Conservation (phyloP, 176 grass and related monocot species). For the Coix lacrymajobi region DNA sequence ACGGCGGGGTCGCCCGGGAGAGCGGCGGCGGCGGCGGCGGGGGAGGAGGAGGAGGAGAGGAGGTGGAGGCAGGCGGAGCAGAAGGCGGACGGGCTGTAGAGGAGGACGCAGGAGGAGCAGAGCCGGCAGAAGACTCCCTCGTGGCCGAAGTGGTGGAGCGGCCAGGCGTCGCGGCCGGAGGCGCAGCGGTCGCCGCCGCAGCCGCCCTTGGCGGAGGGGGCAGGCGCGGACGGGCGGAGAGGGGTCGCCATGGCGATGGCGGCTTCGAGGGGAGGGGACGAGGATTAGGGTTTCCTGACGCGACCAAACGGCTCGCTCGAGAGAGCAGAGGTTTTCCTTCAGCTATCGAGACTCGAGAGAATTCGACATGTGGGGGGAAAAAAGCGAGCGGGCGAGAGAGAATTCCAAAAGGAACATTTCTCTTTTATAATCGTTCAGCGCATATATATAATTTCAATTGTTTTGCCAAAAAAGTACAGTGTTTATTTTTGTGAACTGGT, state of each 20-base stretch:
- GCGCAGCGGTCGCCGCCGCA: conserved; percentile 72
- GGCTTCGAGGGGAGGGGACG: not conserved
- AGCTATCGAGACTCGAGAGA: not conserved
- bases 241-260: conserved; percentile 26
- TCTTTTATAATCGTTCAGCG: no score
- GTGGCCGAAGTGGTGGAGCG: conserved; percentile 86
- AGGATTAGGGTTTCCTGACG: conserved; percentile 50
- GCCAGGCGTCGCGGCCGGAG: conserved; percentile 66
- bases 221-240: conserved; percentile 16
- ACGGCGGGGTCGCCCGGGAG: not conserved
- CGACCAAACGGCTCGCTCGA: conserved; percentile 38
- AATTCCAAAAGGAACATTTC: no score
- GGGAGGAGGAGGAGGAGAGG: conserved; percentile 18
- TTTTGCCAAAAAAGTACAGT: no score
- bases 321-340: not conserved
- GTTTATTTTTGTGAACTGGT: not conserved
- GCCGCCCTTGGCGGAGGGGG: conserved; percentile 19
- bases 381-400: no score
- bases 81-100: conserved; percentile 61
- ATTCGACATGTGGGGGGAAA: not conserved
- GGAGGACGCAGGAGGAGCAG: conserved; percentile 87
- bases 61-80: conserved; percentile 78
- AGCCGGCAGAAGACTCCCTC: conserved; percentile 68
- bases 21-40: not conserved
- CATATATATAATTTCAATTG: no score